Evolutionary conservation across 2,329 filamentous ascomycete genomes (phyloP), one percentile per base, ranked within the genome.

Genomic region (Colletotrichum sidae): DNA sequence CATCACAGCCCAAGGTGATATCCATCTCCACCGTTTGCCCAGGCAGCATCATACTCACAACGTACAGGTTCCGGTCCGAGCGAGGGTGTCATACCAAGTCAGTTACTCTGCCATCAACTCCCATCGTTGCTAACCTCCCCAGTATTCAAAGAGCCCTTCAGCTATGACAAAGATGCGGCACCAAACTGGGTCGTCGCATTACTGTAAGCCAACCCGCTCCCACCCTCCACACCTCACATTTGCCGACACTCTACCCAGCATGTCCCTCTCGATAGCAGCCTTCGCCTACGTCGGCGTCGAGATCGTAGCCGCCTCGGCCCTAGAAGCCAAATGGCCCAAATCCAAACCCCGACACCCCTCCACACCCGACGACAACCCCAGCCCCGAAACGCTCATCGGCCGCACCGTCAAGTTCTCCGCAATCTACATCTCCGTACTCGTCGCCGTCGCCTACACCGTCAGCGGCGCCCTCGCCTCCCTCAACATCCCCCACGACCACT

Each of bases 201-300:
- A n/a, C 57, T 71, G 72, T 73, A 50, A 69, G 70, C 62, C 13
- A 9, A 33, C 37, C 47, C 12, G 15, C 38, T 6, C 10, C 1
- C 8, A 3, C 3, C 35, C 17, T 38, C 15, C 15, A 53, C 25
- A 53, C 2, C 8, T n/a, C 33, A 9, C 34, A 12, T 46, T 4
- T 35, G 35, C 34, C 13, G 25, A 25, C 25, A 53, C 6, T 17
- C 37, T 15, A 9, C 11, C 9, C 46, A 75, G 72, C 9, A 73
- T 75, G 59, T 74, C 67, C 37, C 55, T 74, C 8, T 74, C 72
- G 8, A 73, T 74, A 8, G 73, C 75, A 33, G 71, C 73, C 3
- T 78, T 74, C 51, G 70, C 75, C 17, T 77, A 74, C 62, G 72
- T 77, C 17, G 75, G 75, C 1, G 71, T 77, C 42, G 75, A 77